phyloP scores from a whole-genome alignment of 140 eudicot genomes.

The Cichorium intybus region DNA sequence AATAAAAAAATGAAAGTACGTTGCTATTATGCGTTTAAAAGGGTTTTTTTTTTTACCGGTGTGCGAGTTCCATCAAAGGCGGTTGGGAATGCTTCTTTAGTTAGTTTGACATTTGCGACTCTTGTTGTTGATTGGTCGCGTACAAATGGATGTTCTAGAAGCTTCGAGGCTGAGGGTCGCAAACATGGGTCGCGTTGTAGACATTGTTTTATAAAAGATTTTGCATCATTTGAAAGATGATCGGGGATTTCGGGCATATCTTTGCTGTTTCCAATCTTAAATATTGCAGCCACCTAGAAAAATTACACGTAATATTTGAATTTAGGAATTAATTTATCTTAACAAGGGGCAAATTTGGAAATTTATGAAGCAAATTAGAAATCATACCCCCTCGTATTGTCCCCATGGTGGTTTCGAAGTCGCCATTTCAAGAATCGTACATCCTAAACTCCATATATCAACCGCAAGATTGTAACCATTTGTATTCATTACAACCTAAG shows the following conservation, averaged over 20 bases:
- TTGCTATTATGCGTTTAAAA: background rate
- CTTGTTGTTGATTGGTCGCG: constrained; percentile 62
- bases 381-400: constrained; percentile 82
- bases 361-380: background rate
- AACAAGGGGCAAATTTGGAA: background rate
- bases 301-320: background rate
- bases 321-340: background rate
- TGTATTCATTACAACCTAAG: constrained; percentile 84
- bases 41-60: constrained; percentile 42
- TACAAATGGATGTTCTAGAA: constrained; percentile 74
- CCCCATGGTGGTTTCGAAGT: constrained; percentile 95
- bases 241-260: constrained; percentile 84
- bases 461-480: constrained; percentile 84
- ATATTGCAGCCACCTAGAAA: constrained; percentile 85
- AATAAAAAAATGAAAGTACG: background rate
- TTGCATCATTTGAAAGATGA: constrained; percentile 73
- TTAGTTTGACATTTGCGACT: constrained; percentile 42
- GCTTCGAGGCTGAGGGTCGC: constrained; percentile 66
- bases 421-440: constrained; percentile 94
- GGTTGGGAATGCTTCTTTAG: constrained; percentile 60
- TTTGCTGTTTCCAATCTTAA: constrained; percentile 95
- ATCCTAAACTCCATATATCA: constrained; percentile 96
- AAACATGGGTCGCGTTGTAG: constrained; percentile 72
- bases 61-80: constrained; percentile 79
- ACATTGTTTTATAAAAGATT: constrained; percentile 64